Evolutionary conservation across 169 alveolate genomes (phyloP), one percentile per base, ranked within the genome.

Genomic region (Cryptosporidium parvum): DNA sequence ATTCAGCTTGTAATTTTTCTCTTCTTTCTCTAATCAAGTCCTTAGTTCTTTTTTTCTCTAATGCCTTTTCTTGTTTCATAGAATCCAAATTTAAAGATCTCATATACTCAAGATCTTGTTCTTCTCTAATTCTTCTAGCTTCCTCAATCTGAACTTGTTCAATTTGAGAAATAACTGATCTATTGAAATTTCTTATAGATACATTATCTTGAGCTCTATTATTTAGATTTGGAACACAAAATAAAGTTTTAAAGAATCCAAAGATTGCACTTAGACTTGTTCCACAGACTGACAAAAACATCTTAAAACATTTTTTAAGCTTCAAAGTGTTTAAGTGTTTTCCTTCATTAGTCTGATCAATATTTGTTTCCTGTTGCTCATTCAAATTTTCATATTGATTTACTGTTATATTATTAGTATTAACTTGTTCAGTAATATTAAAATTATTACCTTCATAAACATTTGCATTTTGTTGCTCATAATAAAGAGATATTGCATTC

Each of bases 71-170:
- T 9, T 61, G 73, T 18, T 42, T 80, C 37, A 59, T 42, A 3
- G 87, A 80, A 42, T 80, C 87, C 26, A 21, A n/a, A 23, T 80
- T 44, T n/a, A 80, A 53, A 23, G 87, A 80, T 16, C 67, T 65
- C 61, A 80, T 37, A 18, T 80, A 80, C 70, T 80, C 87, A 4
- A 62, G 58, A 31, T 80, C 87, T 31, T 80, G 87, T 48, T 80
- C 87, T 61, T 80, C 69, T 37, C 87, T 37, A 21, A 80, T 62
- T 23, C 52, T 59, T 12, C 87, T 59, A 31, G 48, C 67, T 52
- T 59, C 75, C 23, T 58, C 87, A 62, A 80, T 42, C n/a, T 62
- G 87, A n/a, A n/a, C 75, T 16, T 31, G 31, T 14, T 59, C 68
- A 39, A 65, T 42, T 16, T 51, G 73, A 1, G 87, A 23, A 16